These are phyloP conservation scores for Peterozyma xylosa DNA, from an alignment of 805 yeast species.

Conservation along the genomic window DNA sequence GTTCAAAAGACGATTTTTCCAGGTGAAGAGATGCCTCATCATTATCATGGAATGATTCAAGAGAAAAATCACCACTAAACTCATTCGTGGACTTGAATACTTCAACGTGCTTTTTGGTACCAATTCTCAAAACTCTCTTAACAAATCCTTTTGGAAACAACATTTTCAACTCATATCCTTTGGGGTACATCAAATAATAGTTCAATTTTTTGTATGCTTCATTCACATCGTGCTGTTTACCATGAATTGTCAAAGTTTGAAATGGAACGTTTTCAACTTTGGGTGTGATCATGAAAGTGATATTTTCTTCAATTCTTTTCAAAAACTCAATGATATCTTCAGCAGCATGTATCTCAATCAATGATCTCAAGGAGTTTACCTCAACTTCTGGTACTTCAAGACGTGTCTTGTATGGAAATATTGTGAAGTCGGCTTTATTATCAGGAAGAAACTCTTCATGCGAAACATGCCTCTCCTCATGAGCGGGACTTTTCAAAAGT, in stretches of 20 bases:
- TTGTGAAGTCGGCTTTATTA: not conserved
- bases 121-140: not conserved
- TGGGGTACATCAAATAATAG: not conserved
- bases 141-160: not conserved
- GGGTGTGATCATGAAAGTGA: not conserved
- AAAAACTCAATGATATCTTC: not conserved
- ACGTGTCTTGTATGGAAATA: not conserved
- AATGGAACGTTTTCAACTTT: not conserved
- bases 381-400: not conserved
- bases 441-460: not conserved
- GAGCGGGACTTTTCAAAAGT: no score
- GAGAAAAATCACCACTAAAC: not conserved
- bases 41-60: not conserved
- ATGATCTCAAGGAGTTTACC: not conserved
- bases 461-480: no score
- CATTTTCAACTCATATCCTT: not conserved
- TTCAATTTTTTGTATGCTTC: not conserved
- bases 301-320: not conserved
- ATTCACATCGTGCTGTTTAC: not conserved
- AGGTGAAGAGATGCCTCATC: not conserved
- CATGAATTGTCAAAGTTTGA: not conserved
- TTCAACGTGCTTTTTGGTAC: not conserved
- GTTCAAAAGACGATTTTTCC: not conserved
- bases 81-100: not conserved
- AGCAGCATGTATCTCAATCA: not conserved